Evolutionary conservation across 176 grass and related monocot genomes (phyloP).

Genomic region (Tillandsia leiboldiana): DNA sequence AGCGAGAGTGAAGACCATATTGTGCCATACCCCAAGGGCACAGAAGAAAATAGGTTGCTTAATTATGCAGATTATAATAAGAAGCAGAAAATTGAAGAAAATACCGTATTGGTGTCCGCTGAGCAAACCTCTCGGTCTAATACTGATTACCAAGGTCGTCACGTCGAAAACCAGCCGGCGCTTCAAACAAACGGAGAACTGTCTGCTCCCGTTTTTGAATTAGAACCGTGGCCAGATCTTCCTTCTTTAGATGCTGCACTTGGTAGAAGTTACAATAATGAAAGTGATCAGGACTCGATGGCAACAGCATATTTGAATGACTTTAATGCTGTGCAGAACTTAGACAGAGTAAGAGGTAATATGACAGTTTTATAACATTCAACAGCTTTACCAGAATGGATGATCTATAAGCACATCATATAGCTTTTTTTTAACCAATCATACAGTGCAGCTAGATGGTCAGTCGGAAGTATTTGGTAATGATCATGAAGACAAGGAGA

Average conservation of each 20-base stretch:
- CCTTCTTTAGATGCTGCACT: conserved; percentile 59
- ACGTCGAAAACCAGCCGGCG: conserved; percentile 41
- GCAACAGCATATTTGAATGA: conserved; percentile 52
- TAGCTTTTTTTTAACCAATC: conserved; percentile 24
- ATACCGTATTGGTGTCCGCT: conserved; percentile 14
- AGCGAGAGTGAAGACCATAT: conserved; percentile 56
- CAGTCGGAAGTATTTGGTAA: conserved; percentile 39
- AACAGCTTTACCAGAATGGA: neutral
- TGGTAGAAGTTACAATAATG: conserved; percentile 47
- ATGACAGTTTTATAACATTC: conserved; percentile 23
- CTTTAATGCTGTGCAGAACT: conserved; percentile 39
- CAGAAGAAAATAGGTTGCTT: conserved; percentile 32
- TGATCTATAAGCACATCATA: conserved; percentile 17
- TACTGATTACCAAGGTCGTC: conserved; percentile 30
- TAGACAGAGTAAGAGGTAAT: conserved; percentile 46
- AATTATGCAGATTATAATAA: conserved; percentile 26
- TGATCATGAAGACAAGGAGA: conserved; percentile 48
- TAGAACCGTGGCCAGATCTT: conserved; percentile 79
- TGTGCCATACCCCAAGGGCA: conserved; percentile 46
- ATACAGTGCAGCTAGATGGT: conserved; percentile 62
- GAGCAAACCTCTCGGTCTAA: conserved; percentile 34
- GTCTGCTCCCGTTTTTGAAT: conserved; percentile 43
- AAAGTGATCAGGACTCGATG: conserved; percentile 32
- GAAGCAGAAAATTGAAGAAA: conserved; percentile 37
- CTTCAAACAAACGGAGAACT: conserved; percentile 34